Evolutionary conservation across 495 filamentous ascomycete genomes (phyloP), one percentile per base, ranked within the genome.

Genomic region (Lindgomyces ingoldianus): DNA sequence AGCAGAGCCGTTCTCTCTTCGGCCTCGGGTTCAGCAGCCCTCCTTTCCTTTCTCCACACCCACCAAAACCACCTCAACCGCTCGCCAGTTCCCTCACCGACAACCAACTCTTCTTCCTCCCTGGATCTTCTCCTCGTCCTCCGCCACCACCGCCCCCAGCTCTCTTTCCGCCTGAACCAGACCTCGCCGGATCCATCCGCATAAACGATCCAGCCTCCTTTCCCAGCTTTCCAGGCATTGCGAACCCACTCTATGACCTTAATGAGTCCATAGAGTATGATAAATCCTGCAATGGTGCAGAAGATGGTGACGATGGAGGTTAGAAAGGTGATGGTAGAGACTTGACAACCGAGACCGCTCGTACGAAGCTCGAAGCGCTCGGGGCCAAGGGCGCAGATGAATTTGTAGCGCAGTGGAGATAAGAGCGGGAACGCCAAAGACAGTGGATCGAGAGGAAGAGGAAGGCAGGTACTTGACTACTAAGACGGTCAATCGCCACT

Each of bases 321-420:
- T 39, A 84, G 49, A 26, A 81, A 76, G 1, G 80, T 83, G 56
- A 79, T 68, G 0, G 80, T 82, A 24, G 78, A 81, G 25, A 81
- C 81, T 51, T 77, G 62, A 51, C 82, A 85, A 14, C 82, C 82
- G 24, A 83, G 72, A 0, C 79, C 77, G 21, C 71, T 60, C 0
- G 80, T 76, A 4, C 82, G 75, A 0, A 85, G 69, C 58, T 85
- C 82, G 79, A 81, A 84, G 44, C 79, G 75, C 69, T 85, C 81
- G 53, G 78, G 73, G 4, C 73, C 70, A 26, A 80, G 72, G 1
- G 81, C 81, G 62, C 82, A 85, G 57, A 84, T 79, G 16, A 74
- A 55, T 9, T 72, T 64, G 10, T 79, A 75, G 25, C 62, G 45
- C 27, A 83, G 67, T 0, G 82, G 82, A 0, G 79, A 75, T 47